phyloP scores from a whole-genome alignment of 179 eudicot species.

The Silene vulgaris region DNA sequence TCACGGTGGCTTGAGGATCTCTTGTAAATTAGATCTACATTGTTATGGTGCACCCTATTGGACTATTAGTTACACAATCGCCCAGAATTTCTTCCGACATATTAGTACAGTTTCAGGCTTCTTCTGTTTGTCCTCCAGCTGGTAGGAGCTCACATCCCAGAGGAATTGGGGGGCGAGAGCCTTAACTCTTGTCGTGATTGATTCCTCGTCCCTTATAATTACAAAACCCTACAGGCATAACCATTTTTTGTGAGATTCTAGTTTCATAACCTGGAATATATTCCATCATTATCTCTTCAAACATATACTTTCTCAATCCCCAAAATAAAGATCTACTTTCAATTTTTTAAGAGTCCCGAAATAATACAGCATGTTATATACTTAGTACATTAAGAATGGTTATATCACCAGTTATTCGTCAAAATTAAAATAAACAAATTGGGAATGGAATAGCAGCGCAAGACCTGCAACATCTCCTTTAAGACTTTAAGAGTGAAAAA shows the following conservation, averaged over 20 bases:
- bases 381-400: neutral
- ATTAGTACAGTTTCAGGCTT: constrained; percentile 56
- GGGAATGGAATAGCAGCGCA: neutral
- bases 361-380: neutral
- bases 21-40: neutral
- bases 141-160: constrained; percentile 68
- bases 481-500: neutral
- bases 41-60: neutral
- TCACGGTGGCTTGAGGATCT: neutral
- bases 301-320: neutral
- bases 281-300: neutral
- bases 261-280: neutral
- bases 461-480: neutral
- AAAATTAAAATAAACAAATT: neutral
- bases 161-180: constrained; percentile 71
- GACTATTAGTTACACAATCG: constrained; percentile 36
- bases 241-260: neutral
- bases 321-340: neutral
- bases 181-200: constrained; percentile 45
- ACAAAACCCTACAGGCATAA: constrained; percentile 61
- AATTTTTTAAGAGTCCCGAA: neutral
- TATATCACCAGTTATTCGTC: neutral
- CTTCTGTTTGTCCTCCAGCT: constrained; percentile 55
- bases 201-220: constrained; percentile 69
- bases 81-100: constrained; percentile 91